Evolutionary conservation across 805 yeast genomes (phyloP), one percentile per base, ranked within the genome.

Genomic region (Ogataea thermomethanolica): DNA sequence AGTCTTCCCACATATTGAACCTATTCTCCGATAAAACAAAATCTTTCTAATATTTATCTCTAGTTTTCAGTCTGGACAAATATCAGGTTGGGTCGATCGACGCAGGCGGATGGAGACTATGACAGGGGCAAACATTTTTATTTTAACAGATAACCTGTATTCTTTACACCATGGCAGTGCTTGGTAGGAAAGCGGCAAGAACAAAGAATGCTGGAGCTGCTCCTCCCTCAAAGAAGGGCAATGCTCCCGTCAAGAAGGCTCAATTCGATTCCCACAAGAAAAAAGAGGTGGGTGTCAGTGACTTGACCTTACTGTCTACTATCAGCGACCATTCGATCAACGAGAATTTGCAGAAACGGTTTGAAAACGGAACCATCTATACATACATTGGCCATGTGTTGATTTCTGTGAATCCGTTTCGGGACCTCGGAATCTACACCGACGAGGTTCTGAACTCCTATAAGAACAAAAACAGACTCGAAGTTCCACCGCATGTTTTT

Each of bases 201-300:
- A 70, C 67, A 59, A 80, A 69, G 59, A 78, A 71, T 59, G 55
- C 75, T 11, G 45, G 51, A 26, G 41, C 38, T 25, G 58, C 58
- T 51, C 76, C 69, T 51, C 86, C 80, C 27, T 76, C 76, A 33
- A 75, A 74, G 55, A 71, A 77, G 50, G 67, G 71, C 41, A 79
- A 42, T 23, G 55, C 54, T 10, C 61, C 58, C n/a, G 80, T 85
- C 41, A 79, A 85, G 58, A 91, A 91, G 69, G 97, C 97, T 10
- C 84, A 88, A 35, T 93, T 89, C 60, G 98, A 93, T 53, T 65
- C 83, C 25, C 69, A 79, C 39, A 89, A 89, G 67, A 87, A 87
- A 73, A 87, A 89, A 62, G 98, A 93, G 64, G 98, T 93, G n/a
- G 99, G 99, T 38, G 97, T 93, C 7, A 83, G 95, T 30, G 99